Evolutionary conservation across 2,329 filamentous ascomycete genomes (phyloP).

Genomic region (Fusarium sp.): DNA sequence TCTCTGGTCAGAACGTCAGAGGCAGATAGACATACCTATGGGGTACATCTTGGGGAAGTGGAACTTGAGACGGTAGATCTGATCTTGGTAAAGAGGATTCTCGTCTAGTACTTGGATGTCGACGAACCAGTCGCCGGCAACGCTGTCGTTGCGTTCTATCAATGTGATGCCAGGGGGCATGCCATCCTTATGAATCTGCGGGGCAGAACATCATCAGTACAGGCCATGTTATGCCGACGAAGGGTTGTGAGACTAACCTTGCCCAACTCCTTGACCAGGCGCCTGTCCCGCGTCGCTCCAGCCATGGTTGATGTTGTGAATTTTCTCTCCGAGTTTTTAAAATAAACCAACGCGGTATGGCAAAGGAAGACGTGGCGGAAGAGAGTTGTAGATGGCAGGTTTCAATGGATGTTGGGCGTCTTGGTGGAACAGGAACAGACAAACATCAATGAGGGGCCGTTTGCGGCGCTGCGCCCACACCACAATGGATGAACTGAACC

Average conservation of each 20-base stretch:
- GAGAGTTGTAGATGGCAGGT: slow-evolving; percentile 30
- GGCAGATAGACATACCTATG: slow-evolving; percentile 73
- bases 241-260: slow-evolving; percentile 59
- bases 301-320: slow-evolving; percentile 49
- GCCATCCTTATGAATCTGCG: slow-evolving; percentile 65
- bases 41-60: slow-evolving; percentile 87
- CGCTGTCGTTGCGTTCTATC: slow-evolving; percentile 82
- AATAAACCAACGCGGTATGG: slow-evolving; percentile 2
- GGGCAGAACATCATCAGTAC: slow-evolving; percentile 36
- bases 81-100: slow-evolving; percentile 86
- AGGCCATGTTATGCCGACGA: background rate
- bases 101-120: slow-evolving; percentile 91
- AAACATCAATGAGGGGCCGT: slow-evolving; percentile 36
- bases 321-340: slow-evolving; percentile 2
- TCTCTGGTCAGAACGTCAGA: background rate
- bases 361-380: slow-evolving; percentile 15
- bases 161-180: slow-evolving; percentile 80
- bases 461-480: slow-evolving; percentile 40
- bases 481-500: slow-evolving; percentile 13
- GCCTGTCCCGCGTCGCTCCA: slow-evolving; percentile 65
- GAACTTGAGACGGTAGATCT: slow-evolving; percentile 89
- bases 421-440: slow-evolving; percentile 34
- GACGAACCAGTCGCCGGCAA: slow-evolving; percentile 82
- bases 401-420: slow-evolving; percentile 12
- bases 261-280: slow-evolving; percentile 69